Evolutionary conservation across 371 early-diverging fungal species (phyloP).

Genomic region (Rhizopus sp.): DNA sequence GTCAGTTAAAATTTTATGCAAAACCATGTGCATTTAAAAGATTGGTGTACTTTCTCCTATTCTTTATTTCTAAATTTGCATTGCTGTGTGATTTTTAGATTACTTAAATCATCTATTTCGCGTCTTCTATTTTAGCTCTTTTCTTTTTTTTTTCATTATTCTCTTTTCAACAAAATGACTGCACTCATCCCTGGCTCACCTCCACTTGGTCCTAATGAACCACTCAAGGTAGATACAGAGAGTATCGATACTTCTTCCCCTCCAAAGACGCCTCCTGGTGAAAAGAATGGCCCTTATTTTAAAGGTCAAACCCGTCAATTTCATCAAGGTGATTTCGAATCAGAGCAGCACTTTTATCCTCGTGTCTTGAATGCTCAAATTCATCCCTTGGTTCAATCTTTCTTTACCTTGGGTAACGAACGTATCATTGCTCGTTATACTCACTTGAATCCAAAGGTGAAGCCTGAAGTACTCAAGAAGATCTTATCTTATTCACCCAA

Average conservation of each 20-base stretch:
- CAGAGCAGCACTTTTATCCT: conserved; percentile 90
- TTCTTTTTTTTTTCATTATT: not conserved
- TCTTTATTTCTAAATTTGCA: too few relatives aligned
- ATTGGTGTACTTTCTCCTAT: too few relatives aligned
- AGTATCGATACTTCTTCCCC: conserved; percentile 20
- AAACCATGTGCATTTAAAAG: too few relatives aligned
- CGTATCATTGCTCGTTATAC: conserved; percentile 88
- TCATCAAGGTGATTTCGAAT: conserved; percentile 78
- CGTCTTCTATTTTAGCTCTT: not conserved
- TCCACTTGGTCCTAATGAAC: conserved; percentile 18
- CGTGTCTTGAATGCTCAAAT: conserved; percentile 91
- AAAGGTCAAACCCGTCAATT: conserved; percentile 34
- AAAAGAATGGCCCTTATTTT: conserved; percentile 13
- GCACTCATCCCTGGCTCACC: conserved; percentile 13
- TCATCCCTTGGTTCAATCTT: conserved; percentile 85
- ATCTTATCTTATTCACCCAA: conserved; percentile 76
- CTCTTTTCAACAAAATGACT: not conserved
- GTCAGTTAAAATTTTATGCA: too few relatives aligned
- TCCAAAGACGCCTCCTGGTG: conserved; percentile 44
- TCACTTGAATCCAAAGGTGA: conserved; percentile 87
- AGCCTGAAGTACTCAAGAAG: conserved; percentile 62
- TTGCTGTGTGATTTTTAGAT: too few relatives aligned
- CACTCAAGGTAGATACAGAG: conserved; percentile 3
- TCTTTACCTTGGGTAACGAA: conserved; percentile 89
- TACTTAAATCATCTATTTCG: too few relatives aligned